Percentiles rank a stretch among this genome's conserved stretches.
These are phyloP conservation scores for Saccharomycopsis fodiens DNA, from an alignment of 805 yeast species.

Conservation along the genomic window DNA sequence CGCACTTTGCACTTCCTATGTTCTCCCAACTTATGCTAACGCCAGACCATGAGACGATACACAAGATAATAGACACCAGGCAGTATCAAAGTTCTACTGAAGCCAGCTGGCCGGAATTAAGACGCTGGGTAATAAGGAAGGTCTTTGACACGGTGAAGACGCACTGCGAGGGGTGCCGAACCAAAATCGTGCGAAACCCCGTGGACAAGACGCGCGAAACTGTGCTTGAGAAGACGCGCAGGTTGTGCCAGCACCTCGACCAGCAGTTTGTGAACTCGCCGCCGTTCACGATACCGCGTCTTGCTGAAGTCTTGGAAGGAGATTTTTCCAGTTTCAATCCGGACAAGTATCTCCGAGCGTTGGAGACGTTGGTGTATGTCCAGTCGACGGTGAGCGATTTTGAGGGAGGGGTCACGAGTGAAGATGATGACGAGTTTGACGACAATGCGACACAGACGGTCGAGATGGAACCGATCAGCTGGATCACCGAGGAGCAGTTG, in stretches of 20 bases:
- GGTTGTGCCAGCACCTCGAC: constrained; percentile 11
- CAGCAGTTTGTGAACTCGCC: constrained; percentile 25
- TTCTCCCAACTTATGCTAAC: not conserved
- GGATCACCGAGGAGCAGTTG: constrained; percentile 18
- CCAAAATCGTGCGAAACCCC: not conserved
- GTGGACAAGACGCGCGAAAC: constrained; percentile 20
- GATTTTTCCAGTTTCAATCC: constrained; percentile 27
- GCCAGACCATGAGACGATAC: not conserved
- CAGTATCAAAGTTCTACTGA: not conserved
- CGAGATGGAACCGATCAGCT: constrained; percentile 16
- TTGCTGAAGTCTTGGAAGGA: constrained; percentile 28
- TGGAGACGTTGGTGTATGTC: constrained; percentile 27
- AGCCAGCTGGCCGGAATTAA: not conserved
- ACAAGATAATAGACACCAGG: constrained; percentile 1
- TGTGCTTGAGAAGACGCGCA: not conserved
- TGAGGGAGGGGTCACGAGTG: not conserved
- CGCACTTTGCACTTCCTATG: not conserved
- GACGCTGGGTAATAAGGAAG: not conserved
- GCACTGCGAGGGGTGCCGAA: not conserved
- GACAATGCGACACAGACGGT: constrained; percentile 5
- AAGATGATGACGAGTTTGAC: not conserved
- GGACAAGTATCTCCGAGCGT: constrained; percentile 28
- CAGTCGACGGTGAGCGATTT: constrained; percentile 27
- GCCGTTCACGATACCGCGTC: constrained; percentile 31
- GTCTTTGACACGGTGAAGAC: constrained; percentile 1